These are phyloP conservation scores for Gymnopilus junonius DNA, from an alignment of 768 basidiomycete genomes.

Conservation along the genomic window DNA sequence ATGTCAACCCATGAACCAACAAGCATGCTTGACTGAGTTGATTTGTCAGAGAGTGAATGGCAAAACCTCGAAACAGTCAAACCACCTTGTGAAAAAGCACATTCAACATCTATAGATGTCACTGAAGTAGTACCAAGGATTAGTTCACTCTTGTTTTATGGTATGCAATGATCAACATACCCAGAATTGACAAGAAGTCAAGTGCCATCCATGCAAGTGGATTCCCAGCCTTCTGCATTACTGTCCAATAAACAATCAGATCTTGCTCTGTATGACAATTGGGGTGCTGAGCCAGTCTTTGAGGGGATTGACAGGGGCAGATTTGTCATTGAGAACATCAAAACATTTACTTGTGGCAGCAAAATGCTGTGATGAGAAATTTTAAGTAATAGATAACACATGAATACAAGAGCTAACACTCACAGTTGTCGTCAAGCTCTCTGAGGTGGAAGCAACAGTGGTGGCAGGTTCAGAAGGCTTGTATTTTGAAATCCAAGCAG, in stretches of 20 bases:
- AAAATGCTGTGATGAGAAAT: not conserved
- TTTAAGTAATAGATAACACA: not conserved
- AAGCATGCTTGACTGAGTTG: conserved; percentile 23
- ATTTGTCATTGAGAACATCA: not conserved
- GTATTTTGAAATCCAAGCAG: not conserved
- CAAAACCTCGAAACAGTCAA: conserved; percentile 30
- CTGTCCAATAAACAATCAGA: conserved; percentile 20
- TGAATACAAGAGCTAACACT: not conserved
- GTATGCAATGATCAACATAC: not conserved
- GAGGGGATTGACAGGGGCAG: not conserved
- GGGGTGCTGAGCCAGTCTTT: conserved; percentile 18
- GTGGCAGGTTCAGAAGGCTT: not conserved
- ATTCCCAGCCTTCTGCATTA: conserved; percentile 4
- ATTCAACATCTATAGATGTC: conserved; percentile 32
- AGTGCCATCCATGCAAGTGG: conserved; percentile 20
- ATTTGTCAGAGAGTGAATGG: conserved; percentile 29
- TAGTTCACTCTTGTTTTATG: not conserved
- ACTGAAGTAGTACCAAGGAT: conserved; percentile 18
- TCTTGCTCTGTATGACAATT: conserved; percentile 6
- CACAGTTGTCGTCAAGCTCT: not conserved
- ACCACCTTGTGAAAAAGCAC: conserved; percentile 31
- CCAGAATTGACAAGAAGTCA: conserved; percentile 16
- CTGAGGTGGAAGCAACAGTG: too few relatives aligned
- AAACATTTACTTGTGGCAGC: not conserved
- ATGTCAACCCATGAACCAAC: conserved; percentile 26